These are phyloP conservation scores for Agrostemma githago DNA, from an alignment of 148 eudicot species.

Conservation along the genomic window DNA sequence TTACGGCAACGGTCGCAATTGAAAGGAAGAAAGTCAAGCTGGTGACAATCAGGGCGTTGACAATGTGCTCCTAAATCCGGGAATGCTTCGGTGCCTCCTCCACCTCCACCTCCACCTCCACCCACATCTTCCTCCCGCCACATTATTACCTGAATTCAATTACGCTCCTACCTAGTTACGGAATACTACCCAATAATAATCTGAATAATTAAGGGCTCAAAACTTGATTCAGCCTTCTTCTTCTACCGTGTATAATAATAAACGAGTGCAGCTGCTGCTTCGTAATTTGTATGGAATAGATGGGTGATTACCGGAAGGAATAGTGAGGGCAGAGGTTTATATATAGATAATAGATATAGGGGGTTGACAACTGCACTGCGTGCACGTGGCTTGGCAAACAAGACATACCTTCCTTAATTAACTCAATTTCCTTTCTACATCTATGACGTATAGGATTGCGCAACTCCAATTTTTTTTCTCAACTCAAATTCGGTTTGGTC, in stretches of 20 bases:
- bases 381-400: neutral
- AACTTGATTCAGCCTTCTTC: neutral
- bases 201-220: neutral
- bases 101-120: constrained; percentile 55
- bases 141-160: neutral
- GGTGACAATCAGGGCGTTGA: constrained; percentile 55
- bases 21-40: constrained; percentile 93
- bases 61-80: constrained; percentile 84
- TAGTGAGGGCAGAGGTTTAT: neutral
- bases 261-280: neutral
- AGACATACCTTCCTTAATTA: neutral
- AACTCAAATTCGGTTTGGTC: too few species aligned
- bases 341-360: neutral
- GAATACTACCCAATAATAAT: neutral
- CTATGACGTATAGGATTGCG: constrained; percentile 2
- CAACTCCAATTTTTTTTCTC: neutral
- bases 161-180: neutral
- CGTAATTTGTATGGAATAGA: neutral
- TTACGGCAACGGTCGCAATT: constrained; percentile 59
- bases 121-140: constrained; percentile 12
- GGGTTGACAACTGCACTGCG: neutral
- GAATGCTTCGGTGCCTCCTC: constrained; percentile 75
- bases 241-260: neutral
- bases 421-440: neutral
- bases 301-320: too few species aligned